Base-by-base conservation (phyloP, 768 basidiomycete genomes). In the Strobilomyces echinocephalus region DNA sequence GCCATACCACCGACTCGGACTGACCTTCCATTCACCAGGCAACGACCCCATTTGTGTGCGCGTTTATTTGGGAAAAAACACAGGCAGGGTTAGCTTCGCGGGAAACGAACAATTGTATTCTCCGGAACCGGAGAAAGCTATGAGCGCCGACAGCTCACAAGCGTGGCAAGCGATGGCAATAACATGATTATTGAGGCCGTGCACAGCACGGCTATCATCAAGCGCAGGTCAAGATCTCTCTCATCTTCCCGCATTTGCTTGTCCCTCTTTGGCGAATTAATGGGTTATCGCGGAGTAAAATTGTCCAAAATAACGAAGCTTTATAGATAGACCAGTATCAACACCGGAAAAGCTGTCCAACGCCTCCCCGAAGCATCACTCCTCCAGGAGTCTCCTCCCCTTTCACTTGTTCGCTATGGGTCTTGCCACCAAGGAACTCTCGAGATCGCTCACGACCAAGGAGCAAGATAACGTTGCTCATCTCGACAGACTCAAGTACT, bases 401-500 rank as follows among this genome's bases (percentile, higher is more conserved):
- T 55, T 59, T 36, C 56, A n/a, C 36, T 54, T 59, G 11, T 59
- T 57, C 30, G 48, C 55, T 16, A 70, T 66, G 64, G 69, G 68
- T 42, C 50, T 70, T 15, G 53, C 64, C 24, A 57, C 57, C 18
- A 69, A 64, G 44, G 61, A 63, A 48, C 57, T 70, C 49, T 60
- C 68, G 2, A 49, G 86, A n/a, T 76, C 84, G 0, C 77, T 91
- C 45, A 81, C 78, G 7, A 64, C 77, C 1, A 72, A 79, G 46
- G 88, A 91, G 67, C 81, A 84, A 52, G 85, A 88, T 20, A 77
- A 81, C 24, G 74, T 92, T 39, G 80, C 80, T n/a, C 78, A 87
- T 58, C 79, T 94, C 20, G 89, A 94, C 61, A 71, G 83, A 20
- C 87, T 94, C 70, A 93, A 93, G 72, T 87, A 85, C 73, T 94